Conservation (phyloP, 306 rosid genomes). For the Dalbergia cochinchinensis region DNA sequence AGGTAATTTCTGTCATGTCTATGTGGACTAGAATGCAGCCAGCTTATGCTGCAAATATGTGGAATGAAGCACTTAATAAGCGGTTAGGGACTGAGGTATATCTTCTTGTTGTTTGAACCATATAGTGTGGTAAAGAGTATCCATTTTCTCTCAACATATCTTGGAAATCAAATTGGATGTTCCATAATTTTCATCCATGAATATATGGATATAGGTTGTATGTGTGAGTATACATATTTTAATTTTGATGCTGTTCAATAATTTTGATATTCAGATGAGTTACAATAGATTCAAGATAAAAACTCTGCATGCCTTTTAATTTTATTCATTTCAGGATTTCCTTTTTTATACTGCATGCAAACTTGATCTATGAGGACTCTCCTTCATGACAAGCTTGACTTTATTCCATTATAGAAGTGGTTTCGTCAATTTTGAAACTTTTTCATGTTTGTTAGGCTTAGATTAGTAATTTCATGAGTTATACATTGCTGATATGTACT, state of each 20-base stretch:
- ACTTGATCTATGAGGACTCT: conserved; percentile 14
- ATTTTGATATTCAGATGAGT: neutral
- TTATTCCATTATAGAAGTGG: conserved; percentile 9
- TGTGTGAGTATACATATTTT: neutral
- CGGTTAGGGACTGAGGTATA: conserved; percentile 91
- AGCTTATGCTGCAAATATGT: conserved; percentile 97
- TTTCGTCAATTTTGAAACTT: neutral
- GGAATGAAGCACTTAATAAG: conserved; percentile 98
- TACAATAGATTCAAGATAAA: conserved; percentile 10
- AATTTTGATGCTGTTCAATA: conserved; percentile 14
- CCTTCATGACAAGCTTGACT: neutral
- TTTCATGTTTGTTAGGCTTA: neutral
- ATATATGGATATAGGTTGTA: neutral
- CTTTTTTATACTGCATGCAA: neutral
- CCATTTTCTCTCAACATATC: neutral
- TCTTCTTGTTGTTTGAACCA: neutral
- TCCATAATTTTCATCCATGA: neutral
- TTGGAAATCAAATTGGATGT: no score
- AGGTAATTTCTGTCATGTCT: conserved; percentile 99
- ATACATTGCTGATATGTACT: neutral
- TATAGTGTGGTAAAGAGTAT: neutral
- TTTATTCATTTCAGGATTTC: conserved; percentile 1
- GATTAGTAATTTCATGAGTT: neutral
- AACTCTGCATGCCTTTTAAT: neutral
- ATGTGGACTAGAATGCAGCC: conserved; percentile 99